Base-by-base conservation (phyloP, 805 yeast genomes). In the Millerozyma acaciae region DNA sequence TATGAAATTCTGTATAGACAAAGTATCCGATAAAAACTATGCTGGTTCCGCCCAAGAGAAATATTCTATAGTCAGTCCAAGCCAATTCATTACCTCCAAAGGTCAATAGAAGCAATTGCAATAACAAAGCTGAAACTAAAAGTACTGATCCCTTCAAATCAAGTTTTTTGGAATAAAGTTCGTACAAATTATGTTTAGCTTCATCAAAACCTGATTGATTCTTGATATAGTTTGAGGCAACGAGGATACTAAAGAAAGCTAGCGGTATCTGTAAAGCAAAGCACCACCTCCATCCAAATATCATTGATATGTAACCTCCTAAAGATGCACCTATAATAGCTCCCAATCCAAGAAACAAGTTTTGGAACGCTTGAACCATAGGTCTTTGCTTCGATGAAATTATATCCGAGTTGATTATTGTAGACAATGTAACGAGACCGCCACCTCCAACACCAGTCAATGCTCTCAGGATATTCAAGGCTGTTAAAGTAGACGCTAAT, bases 251-350 rank as follows among this genome's bases (percentile, higher is more conserved):
- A 14, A 57, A 35, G 33, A 69, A 16, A 14, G 78, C 62, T 13
- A 75, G 53, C n/a, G 82, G 77, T 8, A 73, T 63, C 48, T 79
- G 81, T 23, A 67, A 39, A 16, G 66, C 43, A 47, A 77, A 78
- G 2, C 80, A 76, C 58, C 62, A 65, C 51, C 88, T 65, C 95
- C 94, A 84, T 9, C 85, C 84, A 26, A 67, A 55, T 26, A 46
- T 52, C 6, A 62, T 59, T 20, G 80, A 70, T 32, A 80, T 57
- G 15, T 70, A 42, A 2, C 88, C 87, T 18, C 82, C 84, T 26
- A 76, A 48, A 3, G 74, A 51, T 2, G 88, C 89, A 10, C 94
- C 94, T 29, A 72, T 53, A 1, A 83, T 80, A 2, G 86, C 80
- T 4, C 70, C 70, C 21, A 51, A 30, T 5, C 68, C 70, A 21